phyloP scores from a whole-genome alignment of 2,329 filamentous ascomycete species.

The Ilyonectria mors-panacis region DNA sequence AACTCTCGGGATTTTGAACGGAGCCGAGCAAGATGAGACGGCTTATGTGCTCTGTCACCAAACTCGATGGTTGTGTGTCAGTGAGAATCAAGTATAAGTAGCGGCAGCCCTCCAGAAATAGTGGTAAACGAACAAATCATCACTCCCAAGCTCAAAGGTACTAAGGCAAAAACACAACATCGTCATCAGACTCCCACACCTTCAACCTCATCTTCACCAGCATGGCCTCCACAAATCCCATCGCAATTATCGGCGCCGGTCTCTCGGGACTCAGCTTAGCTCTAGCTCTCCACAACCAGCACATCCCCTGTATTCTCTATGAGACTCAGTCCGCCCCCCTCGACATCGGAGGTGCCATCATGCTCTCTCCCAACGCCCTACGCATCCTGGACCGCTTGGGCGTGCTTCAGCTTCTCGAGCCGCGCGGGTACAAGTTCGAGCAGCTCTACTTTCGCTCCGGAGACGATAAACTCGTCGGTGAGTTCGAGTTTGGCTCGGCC shows the following conservation, averaged over 20 bases:
- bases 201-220: not conserved
- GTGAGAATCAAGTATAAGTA: not conserved
- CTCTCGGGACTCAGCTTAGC: slow-evolving; percentile 68
- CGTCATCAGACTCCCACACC: not conserved
- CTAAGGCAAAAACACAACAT: not conserved
- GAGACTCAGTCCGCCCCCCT: slow-evolving; percentile 62
- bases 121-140: not conserved
- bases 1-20: not conserved
- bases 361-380: slow-evolving; percentile 73
- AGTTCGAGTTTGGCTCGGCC: slow-evolving; percentile 64
- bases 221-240: slow-evolving; percentile 33
- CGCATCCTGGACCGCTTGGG: slow-evolving; percentile 66
- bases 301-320: slow-evolving; percentile 66
- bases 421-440: slow-evolving; percentile 66
- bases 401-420: slow-evolving; percentile 61
- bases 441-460: slow-evolving; percentile 61
- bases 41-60: not conserved
- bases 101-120: not conserved
- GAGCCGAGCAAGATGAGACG: too few species aligned
- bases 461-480: slow-evolving; percentile 52
- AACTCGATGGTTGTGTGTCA: not conserved
- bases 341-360: slow-evolving; percentile 68
- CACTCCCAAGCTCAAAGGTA: not conserved
- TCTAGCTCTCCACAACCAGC: slow-evolving; percentile 66
- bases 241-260: slow-evolving; percentile 55